phyloP scores from a whole-genome alignment of 2,329 filamentous ascomycete genomes.

The Pezicula carpinea region DNA sequence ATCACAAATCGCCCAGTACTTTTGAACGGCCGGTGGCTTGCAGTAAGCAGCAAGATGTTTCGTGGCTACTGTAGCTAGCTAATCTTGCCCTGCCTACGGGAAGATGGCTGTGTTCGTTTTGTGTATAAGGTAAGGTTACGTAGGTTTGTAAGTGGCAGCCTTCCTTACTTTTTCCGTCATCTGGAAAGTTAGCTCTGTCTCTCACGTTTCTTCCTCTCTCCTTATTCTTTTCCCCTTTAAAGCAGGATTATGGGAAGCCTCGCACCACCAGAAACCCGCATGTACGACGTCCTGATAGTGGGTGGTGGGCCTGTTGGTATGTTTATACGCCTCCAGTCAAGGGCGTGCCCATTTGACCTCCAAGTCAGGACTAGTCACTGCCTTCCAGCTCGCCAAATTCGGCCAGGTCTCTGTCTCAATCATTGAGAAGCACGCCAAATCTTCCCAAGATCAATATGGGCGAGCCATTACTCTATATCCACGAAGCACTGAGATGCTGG shows the following conservation, averaged over 20 bases:
- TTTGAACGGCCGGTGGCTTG: no score
- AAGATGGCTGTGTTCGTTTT: no score
- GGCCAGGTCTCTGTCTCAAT: conserved; percentile 36
- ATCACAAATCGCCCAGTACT: no score
- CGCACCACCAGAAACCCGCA: conserved; percentile 13
- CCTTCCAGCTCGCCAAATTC: conserved; percentile 40
- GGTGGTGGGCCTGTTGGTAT: conserved; percentile 41
- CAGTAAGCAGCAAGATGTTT: no score
- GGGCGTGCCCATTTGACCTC: background rate
- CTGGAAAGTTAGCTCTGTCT: background rate
- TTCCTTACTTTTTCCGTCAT: background rate
- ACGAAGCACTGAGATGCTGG: conserved; percentile 45
- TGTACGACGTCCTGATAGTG: conserved; percentile 34
- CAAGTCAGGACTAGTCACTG: conserved; percentile 31
- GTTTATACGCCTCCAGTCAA: conserved; percentile 9
- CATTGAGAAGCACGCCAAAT: conserved; percentile 44
- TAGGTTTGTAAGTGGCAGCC: background rate
- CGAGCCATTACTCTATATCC: conserved; percentile 50
- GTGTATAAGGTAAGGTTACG: no score
- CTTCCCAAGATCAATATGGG: conserved; percentile 45
- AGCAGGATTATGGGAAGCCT: conserved; percentile 14
- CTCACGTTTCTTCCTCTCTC: background rate
- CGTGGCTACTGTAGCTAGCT: no score
- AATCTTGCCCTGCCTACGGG: no score
- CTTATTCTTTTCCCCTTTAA: background rate